A percentile compares a stretch with the other conserved stretches of the same genome.
phyloP scores from a whole-genome alignment of 768 basidiomycete species.

The Phlebiopsis gigantea region DNA sequence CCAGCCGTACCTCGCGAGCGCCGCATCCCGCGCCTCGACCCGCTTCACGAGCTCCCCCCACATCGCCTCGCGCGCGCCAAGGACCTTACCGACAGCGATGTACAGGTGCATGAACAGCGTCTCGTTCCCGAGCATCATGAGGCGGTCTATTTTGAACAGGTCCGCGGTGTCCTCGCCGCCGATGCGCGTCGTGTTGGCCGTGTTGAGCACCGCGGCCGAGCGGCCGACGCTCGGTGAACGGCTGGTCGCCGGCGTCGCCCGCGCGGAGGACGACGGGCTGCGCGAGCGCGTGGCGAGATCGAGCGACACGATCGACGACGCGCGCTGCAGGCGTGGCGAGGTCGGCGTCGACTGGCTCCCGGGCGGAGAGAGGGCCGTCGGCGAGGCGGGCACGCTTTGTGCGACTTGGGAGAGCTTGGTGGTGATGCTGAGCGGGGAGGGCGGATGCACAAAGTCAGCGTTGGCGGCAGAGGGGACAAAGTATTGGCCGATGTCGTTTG shows the following conservation, averaged over 20 bases:
- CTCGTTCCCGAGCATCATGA: slow-evolving; percentile 7
- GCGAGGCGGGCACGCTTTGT: not conserved
- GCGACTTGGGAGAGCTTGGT: not conserved
- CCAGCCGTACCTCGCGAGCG: slow-evolving; percentile 7
- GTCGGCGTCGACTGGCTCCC: not conserved
- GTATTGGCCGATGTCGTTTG: not conserved
- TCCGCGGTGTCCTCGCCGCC: slow-evolving; percentile 1
- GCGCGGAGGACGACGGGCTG: not conserved
- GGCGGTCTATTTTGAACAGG: slow-evolving; percentile 7
- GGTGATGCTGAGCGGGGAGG: not conserved
- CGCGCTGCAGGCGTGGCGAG: not conserved
- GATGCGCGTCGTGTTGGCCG: slow-evolving; percentile 4
- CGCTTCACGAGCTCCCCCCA: slow-evolving; percentile 8
- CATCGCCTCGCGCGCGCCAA: slow-evolving; percentile 14
- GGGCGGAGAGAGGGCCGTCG: not conserved
- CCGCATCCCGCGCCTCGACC: not conserved
- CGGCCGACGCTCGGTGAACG: not conserved
- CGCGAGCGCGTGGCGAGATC: not conserved
- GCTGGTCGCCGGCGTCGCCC: not conserved
- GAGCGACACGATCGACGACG: not conserved
- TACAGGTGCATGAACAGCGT: slow-evolving; percentile 14
- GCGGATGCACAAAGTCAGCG: not conserved
- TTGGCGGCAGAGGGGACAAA: not conserved
- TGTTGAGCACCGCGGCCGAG: not conserved
- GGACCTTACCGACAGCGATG: slow-evolving; percentile 6